Percentiles rank a stretch among this genome's conserved stretches.
Conservation (phyloP, 495 filamentous ascomycete species). For the Penicillium flavigenum region DNA sequence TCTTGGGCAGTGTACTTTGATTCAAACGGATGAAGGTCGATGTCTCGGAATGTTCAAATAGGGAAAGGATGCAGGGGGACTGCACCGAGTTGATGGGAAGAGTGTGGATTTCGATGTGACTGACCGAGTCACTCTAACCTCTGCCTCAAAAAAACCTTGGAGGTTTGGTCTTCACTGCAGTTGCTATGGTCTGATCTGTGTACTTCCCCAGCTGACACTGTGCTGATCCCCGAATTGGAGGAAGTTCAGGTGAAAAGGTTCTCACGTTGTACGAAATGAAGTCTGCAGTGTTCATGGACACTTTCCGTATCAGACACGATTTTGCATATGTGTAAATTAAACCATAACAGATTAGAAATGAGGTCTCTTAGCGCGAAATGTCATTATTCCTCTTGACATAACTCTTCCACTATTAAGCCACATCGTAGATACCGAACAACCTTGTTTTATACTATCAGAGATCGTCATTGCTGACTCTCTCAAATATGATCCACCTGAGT, state of each 20-base stretch:
- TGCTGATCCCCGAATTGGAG: neutral
- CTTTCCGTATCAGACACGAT: neutral
- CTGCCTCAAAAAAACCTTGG: neutral
- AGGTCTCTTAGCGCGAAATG: neutral
- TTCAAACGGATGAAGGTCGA: no score
- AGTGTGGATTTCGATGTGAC: no score
- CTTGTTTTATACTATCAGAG: neutral
- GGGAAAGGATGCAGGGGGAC: neutral
- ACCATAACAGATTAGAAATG: neutral
- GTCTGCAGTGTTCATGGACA: neutral
- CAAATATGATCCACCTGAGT: conserved; percentile 1
- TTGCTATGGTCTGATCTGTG: neutral
- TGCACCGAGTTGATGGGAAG: neutral
- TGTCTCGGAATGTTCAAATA: neutral
- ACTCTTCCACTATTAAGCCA: neutral
- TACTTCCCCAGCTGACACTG: neutral
- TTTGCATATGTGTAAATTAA: neutral
- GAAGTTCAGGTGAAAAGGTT: neutral
- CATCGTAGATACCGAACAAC: neutral
- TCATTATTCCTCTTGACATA: neutral
- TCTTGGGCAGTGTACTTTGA: neutral
- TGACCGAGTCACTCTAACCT: neutral
- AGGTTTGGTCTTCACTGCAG: neutral
- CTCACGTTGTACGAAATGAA: neutral
- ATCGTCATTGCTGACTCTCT: neutral